Percentiles rank a stretch among this genome's conserved stretches.
These are phyloP conservation scores for Beauveria rudraprayagi DNA, from an alignment of 2,329 filamentous ascomycete species.

Conservation along the genomic window DNA sequence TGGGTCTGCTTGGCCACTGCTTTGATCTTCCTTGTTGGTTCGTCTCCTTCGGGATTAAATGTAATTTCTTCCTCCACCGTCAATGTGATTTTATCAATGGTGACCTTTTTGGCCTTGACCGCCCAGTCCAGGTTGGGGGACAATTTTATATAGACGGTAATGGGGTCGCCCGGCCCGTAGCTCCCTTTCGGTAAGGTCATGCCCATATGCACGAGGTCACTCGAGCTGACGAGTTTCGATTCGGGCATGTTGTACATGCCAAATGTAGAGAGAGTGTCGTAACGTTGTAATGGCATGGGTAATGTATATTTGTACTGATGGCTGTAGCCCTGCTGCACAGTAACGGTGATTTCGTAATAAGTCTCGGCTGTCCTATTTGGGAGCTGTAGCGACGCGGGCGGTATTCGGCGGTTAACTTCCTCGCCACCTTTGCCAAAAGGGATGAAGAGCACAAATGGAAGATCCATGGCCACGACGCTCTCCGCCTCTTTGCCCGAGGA, in stretches of 20 bases:
- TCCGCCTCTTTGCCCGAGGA: constrained; percentile 77
- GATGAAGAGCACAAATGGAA: constrained; percentile 96
- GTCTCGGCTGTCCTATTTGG: constrained; percentile 93
- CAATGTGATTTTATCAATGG: constrained; percentile 88
- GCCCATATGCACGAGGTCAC: constrained; percentile 84
- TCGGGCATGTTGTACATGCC: constrained; percentile 99
- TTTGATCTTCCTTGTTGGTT: constrained; percentile 84
- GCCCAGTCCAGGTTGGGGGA: constrained; percentile 89
- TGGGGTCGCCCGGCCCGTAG: constrained; percentile 89
- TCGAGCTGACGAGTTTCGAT: constrained; percentile 73
- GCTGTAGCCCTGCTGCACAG: constrained; percentile 80
- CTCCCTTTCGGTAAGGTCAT: constrained; percentile 94
- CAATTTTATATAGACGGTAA: constrained; percentile 91
- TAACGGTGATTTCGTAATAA: constrained; percentile 93
- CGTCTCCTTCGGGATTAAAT: constrained; percentile 96
- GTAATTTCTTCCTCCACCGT: constrained; percentile 95
- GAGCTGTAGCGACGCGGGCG: constrained; percentile 83
- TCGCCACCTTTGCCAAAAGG: constrained; percentile 87
- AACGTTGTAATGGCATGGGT: constrained; percentile 82
- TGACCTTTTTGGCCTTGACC: constrained; percentile 81
- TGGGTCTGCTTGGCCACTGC: constrained; percentile 79
- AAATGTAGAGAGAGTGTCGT: constrained; percentile 95
- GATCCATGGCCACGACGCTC: constrained; percentile 87
- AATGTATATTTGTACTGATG: constrained; percentile 87
- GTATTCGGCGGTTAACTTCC: constrained; percentile 82